Evolutionary conservation across 192 early-diverging fungal species (phyloP).

Genomic region (Umbelopsis sp.): DNA sequence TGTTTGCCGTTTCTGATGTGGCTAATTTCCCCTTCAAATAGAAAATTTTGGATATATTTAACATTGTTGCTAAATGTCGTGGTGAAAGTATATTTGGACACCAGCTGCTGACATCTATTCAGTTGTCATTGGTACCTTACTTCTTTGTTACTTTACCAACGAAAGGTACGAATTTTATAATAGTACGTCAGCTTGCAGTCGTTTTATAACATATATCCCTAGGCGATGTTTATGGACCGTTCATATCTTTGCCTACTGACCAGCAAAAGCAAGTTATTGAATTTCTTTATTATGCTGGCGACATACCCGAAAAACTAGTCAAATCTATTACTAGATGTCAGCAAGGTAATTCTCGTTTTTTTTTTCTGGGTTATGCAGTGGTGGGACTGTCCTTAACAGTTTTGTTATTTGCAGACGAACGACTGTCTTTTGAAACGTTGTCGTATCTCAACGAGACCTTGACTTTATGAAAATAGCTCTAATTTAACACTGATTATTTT

Average conservation of each 20-base stretch:
- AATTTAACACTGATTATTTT: too few relatives aligned
- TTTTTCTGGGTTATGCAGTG: not conserved
- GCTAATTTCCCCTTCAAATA: not conserved
- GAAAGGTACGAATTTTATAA: conserved; percentile 29
- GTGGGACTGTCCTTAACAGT: too few relatives aligned
- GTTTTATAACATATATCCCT: not conserved
- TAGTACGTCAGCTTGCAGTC: not conserved
- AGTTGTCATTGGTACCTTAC: conserved; percentile 35
- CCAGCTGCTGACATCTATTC: conserved; percentile 28
- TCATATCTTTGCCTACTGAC: conserved; percentile 40
- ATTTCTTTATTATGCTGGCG: conserved; percentile 44
- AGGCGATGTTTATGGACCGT: conserved; percentile 50
- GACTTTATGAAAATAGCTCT: not conserved
- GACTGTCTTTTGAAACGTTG: not conserved
- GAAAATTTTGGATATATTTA: conserved; percentile 37
- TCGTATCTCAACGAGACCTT: not conserved
- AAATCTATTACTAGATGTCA: conserved; percentile 3
- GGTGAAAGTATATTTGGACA: conserved; percentile 35
- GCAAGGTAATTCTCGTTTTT: not conserved
- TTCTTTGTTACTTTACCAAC: conserved; percentile 36
- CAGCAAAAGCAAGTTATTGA: conserved; percentile 51
- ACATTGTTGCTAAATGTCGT: conserved; percentile 41
- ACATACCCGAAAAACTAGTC: conserved; percentile 27
- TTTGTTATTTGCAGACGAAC: not conserved
- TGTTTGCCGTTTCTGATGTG: not conserved